Base-by-base conservation (phyloP, 495 filamentous ascomycete genomes). In the Talaromyces proteolyticus region DNA sequence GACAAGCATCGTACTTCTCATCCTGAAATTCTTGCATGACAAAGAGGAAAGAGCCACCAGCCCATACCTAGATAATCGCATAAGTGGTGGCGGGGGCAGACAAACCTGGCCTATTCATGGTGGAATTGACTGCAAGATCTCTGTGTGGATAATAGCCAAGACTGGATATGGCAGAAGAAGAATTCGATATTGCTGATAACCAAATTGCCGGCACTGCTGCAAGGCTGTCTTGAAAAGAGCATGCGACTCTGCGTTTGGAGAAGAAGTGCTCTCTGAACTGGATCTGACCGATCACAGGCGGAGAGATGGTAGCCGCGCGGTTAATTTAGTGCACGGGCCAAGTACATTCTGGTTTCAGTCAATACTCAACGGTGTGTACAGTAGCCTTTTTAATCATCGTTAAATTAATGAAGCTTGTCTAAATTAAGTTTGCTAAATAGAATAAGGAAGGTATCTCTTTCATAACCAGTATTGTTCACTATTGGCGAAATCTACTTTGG, bases 71-170 rank as follows among this genome's bases (percentile, higher is more conserved):
- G 17, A n/a, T 17, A 20, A 40, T 44, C 49, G 40, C 42, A 51
- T 44, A 29, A 20, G 7, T 42, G 39, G 14, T 44, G 34, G 41
- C 42, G 50, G 40, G 34, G 41, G 42, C 26, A 50, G 17, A 11
- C 50, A 45, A 16, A 52, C 50, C 50, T 52, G 42, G 50, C 50
- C 50, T 44, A 41, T 52, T 52, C 50, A 52, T 52, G 22, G 16
- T 52, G 42, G 21, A 43, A 52, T 14, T 41, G 19, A 17, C 36
- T 41, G 29, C 21, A 12, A n/a, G 22, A 19, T 14, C n/a, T 47
- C 25, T 24, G 12, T 10, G 8, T 6, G 36, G 24, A 39, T 24
- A 21, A 11, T 20, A 12, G 47, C 17, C 5, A 14, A 24, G 14
- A 7, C 6, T 16, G 26, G 14, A 34, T 34, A 34, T 10, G 14